phyloP scores from a whole-genome alignment of 768 basidiomycete genomes.

The Tulasnella sp. region DNA sequence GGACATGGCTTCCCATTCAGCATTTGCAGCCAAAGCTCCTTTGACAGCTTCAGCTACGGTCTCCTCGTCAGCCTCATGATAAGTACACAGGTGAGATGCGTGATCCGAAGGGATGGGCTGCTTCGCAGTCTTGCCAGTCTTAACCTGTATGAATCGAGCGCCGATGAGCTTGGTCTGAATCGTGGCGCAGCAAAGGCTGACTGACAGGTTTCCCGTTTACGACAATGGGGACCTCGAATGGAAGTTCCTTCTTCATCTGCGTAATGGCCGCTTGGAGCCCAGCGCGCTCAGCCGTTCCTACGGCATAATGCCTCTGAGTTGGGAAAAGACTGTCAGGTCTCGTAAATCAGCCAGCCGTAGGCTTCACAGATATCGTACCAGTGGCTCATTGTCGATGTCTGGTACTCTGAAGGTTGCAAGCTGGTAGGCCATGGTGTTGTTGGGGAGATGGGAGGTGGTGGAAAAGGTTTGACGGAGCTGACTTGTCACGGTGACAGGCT shows the following conservation, averaged over 20 bases:
- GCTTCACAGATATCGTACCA: conserved; percentile 38
- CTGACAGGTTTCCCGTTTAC: conserved; percentile 79
- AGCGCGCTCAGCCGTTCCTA: conserved; percentile 65
- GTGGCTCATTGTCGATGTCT: conserved; percentile 80
- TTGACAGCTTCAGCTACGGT: conserved; percentile 71
- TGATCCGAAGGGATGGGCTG: conserved; percentile 85
- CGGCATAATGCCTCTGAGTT: conserved; percentile 58
- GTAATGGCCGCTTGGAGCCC: conserved; percentile 59
- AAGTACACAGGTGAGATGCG: conserved; percentile 64
- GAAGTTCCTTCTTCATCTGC: conserved; percentile 71
- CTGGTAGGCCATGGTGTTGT: conserved; percentile 34
- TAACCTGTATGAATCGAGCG: conserved; percentile 40
- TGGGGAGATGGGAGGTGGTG: not conserved
- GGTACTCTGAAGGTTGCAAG: conserved; percentile 84
- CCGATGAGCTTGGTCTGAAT: not conserved
- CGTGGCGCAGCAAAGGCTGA: not conserved
- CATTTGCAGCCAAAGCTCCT: conserved; percentile 76
- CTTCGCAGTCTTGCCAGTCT: conserved; percentile 63
- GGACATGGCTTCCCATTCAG: conserved; percentile 84
- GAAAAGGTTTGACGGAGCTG: not conserved
- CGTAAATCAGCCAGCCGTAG: not conserved
- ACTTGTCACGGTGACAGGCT: not conserved
- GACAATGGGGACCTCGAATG: conserved; percentile 88
- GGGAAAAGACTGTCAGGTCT: not conserved
- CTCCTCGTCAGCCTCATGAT: conserved; percentile 77